Conservation (phyloP, 257 asterid genomes). For the Solanum paucissectum region DNA sequence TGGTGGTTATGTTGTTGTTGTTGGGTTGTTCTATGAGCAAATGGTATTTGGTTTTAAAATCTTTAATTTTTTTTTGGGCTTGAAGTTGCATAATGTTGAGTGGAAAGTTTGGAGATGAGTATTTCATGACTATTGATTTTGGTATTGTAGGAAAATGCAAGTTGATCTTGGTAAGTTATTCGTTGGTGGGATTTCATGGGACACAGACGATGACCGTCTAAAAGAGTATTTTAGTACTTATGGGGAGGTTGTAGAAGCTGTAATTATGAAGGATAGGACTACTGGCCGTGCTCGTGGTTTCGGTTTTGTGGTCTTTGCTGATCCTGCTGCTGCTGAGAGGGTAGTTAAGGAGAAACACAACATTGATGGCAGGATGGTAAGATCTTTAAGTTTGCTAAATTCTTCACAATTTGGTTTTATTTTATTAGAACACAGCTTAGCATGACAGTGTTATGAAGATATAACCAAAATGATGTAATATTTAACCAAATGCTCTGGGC, state of each 20-base stretch:
- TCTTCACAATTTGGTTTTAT: background rate
- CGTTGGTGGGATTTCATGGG: constrained; percentile 15
- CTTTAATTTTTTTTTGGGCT: no score
- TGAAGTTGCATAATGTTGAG: background rate
- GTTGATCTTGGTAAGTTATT: constrained; percentile 33
- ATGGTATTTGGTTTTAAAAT: background rate
- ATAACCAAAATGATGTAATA: background rate
- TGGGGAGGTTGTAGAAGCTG: constrained; percentile 16
- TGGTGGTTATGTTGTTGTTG: background rate
- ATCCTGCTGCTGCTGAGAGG: constrained; percentile 11
- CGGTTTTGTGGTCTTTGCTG: constrained; percentile 12
- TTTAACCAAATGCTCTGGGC: background rate
- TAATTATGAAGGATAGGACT: constrained; percentile 11
- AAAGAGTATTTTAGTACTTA: constrained; percentile 12
- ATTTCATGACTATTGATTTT: background rate
- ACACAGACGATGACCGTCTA: constrained; percentile 11
- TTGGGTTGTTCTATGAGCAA: background rate
- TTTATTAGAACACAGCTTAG: background rate
- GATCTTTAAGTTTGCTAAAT: background rate
- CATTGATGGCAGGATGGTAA: constrained; percentile 14
- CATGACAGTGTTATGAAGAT: background rate
- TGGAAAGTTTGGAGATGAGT: background rate
- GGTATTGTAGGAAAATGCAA: constrained; percentile 38
- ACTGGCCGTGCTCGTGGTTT: constrained; percentile 21
- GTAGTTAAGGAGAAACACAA: constrained; percentile 11